Evolutionary conservation across 1,284 basidiomycete genomes (phyloP), one percentile per base, ranked within the genome.

Genomic region (Caloboletus firmus): DNA sequence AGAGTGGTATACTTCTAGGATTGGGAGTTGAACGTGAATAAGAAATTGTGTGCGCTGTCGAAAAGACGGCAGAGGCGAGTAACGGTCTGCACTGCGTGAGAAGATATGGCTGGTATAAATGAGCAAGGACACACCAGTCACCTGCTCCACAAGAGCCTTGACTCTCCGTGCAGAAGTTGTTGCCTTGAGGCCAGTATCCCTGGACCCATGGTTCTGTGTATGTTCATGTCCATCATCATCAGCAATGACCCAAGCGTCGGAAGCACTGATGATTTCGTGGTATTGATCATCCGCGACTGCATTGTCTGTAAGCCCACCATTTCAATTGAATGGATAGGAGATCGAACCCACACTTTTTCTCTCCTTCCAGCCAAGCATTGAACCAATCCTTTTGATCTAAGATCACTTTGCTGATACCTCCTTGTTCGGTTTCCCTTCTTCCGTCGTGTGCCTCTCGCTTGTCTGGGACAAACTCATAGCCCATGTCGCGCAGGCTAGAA

Each of bases 361-460:
- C 95, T 30, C 89, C 93, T 34, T 84, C 81, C 31, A 98, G 72
- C 96, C 96, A 99, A 3, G 83, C 79, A 45, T 88, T 83, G 69
- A 97, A 98, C 93, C 94, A 98, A 46, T 89, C 87, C 43, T 84
- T 79, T 58, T 89, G 84, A 9, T 85, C 89, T 1, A 99, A 78
- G 6, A 99, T 84, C 10, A 91, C 80, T 26, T 90, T 87, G 54
- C 89, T 87, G 28, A 93, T 74, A 0, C 94, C 94, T 52, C 85
- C 79, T 88, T 87, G 92, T 31, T 80, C 72, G 20, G 59, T 46
- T n/a, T 67, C 62, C 31, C 39, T 57, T 36, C 47, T 52, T 32
- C 64, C 66, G 12, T 61, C 55, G 26, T 56, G 58, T n/a, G 71
- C 68, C 10, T 78, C 78, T 8, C 80, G 88, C 4, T 79, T 78